Percentiles rank a stretch among this genome's conserved stretches.
These are phyloP conservation scores for Plasmodium coatneyi DNA, from an alignment of 169 alveolate species.

Conservation along the genomic window DNA sequence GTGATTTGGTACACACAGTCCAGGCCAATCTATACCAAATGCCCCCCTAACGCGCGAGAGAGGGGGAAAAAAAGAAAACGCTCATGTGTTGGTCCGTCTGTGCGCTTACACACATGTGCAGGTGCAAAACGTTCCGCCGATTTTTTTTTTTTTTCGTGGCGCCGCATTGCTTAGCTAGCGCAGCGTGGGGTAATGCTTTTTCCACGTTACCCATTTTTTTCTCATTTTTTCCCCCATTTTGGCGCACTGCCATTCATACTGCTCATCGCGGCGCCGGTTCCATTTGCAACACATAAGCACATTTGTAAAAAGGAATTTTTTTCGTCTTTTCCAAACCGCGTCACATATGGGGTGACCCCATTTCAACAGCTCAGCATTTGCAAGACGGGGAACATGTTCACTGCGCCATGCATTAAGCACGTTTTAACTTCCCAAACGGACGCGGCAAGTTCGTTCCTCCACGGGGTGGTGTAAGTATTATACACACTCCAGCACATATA, in stretches of 20 bases:
- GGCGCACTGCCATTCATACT: neutral
- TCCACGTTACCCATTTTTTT: neutral
- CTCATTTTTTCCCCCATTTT: neutral
- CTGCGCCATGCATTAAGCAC: neutral
- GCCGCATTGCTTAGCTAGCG: neutral
- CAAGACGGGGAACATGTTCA: neutral
- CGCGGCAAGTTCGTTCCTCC: neutral
- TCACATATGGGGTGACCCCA: neutral
- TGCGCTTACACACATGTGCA: neutral
- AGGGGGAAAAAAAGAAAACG: neutral
- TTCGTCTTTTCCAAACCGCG: neutral
- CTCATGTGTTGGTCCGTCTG: neutral
- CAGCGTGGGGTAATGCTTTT: neutral
- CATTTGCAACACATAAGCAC: neutral
- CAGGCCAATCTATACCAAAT: neutral
- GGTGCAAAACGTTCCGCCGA: neutral
- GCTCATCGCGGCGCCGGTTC: neutral
- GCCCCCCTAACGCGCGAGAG: neutral
- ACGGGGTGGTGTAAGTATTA: neutral
- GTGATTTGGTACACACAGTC: conserved; percentile 8
- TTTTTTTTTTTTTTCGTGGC: neutral
- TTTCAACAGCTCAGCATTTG: neutral
- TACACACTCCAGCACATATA: neutral
- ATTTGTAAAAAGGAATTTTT: neutral
- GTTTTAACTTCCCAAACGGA: neutral